Conservation (phyloP, 192 early-diverging fungal species). For the Rhizophagus sp. region DNA sequence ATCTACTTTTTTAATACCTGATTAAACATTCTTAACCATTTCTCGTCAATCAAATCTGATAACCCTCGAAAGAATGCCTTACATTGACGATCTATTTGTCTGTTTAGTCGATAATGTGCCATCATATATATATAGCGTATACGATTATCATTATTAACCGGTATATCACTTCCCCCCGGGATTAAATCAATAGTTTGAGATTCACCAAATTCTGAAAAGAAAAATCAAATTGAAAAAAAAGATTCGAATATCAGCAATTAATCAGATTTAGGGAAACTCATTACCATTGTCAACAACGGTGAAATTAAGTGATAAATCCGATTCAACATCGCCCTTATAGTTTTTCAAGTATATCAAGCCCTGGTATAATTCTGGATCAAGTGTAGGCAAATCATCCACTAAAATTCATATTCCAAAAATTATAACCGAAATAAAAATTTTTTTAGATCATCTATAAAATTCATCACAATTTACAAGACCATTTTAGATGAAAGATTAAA, state of each 20-base stretch:
- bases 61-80: slow-evolving; percentile 85
- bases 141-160: slow-evolving; percentile 85
- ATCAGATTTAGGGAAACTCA: background rate
- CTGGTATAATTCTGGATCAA: slow-evolving; percentile 78
- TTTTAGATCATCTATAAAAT: no score
- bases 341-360: slow-evolving; percentile 75
- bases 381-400: slow-evolving; percentile 79
- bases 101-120: slow-evolving; percentile 87
- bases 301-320: slow-evolving; percentile 72
- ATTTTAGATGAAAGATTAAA: slow-evolving; percentile 23
- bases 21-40: slow-evolving; percentile 93
- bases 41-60: slow-evolving; percentile 78
- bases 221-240: background rate
- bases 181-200: slow-evolving; percentile 68
- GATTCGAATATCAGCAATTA: background rate
- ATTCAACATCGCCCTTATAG: slow-evolving; percentile 65
- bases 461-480: no score
- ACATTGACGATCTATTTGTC: slow-evolving; percentile 74
- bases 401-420: background rate
- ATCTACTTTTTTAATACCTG: slow-evolving; percentile 41
- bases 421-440: no score
- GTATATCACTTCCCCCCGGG: slow-evolving; percentile 69
- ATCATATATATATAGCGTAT: slow-evolving; percentile 85
- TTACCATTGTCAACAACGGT: slow-evolving; percentile 64
- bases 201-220: slow-evolving; percentile 41